Evolutionary conservation across 2,329 filamentous ascomycete genomes (phyloP).

Genomic region (Thelonectria olida): DNA sequence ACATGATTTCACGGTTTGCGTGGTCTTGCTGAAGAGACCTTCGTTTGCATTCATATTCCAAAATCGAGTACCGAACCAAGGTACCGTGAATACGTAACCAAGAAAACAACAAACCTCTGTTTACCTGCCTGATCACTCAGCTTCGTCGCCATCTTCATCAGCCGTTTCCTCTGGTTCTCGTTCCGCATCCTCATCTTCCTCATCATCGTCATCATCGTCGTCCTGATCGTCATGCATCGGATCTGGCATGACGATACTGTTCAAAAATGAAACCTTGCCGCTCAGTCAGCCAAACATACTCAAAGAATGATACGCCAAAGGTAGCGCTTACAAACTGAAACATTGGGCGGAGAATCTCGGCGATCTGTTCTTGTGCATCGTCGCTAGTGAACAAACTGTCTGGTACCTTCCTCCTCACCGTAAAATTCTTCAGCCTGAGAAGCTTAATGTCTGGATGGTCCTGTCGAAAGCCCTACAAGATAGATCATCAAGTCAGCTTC

Average conservation of each 20-base stretch:
- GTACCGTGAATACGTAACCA: not conserved
- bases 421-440: slow-evolving; percentile 83
- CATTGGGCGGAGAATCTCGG: slow-evolving; percentile 72
- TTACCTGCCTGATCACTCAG: slow-evolving; percentile 16
- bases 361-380: slow-evolving; percentile 71
- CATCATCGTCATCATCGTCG: slow-evolving; percentile 47
- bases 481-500: slow-evolving; percentile 56
- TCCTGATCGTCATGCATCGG: slow-evolving; percentile 55
- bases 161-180: slow-evolving; percentile 14
- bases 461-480: slow-evolving; percentile 74
- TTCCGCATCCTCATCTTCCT: slow-evolving; percentile 40
- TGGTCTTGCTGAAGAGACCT: not conserved
- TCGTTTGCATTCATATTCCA: not conserved
- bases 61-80: not conserved
- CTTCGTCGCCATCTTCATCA: slow-evolving; percentile 16
- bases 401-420: slow-evolving; percentile 71
- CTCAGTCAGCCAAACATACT: slow-evolving; percentile 5
- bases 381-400: slow-evolving; percentile 72
- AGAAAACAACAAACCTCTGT: not conserved
- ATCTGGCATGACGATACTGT: slow-evolving; percentile 79
- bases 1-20: not conserved
- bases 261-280: slow-evolving; percentile 74
- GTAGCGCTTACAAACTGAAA: slow-evolving; percentile 76
- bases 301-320: not conserved
- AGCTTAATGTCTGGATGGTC: slow-evolving; percentile 84